Evolutionary conservation across 2,329 filamentous ascomycete species (phyloP).

Genomic region (Diaporthe ilicicola): DNA sequence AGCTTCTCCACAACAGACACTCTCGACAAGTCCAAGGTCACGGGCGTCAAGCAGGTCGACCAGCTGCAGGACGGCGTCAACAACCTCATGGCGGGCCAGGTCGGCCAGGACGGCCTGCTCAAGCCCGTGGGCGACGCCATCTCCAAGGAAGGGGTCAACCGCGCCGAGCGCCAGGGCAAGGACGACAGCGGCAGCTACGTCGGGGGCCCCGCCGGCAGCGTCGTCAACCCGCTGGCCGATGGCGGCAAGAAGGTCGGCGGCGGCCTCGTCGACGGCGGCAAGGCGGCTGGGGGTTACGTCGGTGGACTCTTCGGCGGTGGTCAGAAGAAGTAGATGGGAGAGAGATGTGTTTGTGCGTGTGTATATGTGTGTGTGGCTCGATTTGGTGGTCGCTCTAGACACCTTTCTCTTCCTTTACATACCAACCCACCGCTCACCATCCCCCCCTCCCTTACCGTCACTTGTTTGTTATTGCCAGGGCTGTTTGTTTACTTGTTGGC

Average conservation of each 20-base stretch:
- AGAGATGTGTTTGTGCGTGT: background rate
- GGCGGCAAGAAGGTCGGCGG: conserved; percentile 40
- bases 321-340: conserved; percentile 32
- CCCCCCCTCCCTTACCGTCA: background rate
- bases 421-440: too few relatives aligned
- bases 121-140: conserved; percentile 69
- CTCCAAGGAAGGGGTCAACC: conserved; percentile 72
- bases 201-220: conserved; percentile 36
- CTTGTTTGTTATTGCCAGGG: too few relatives aligned
- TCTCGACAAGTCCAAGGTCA: conserved; percentile 62
- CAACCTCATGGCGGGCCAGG: conserved; percentile 67
- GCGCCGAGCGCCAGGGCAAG: conserved; percentile 70
- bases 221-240: conserved; percentile 41
- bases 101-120: conserved; percentile 73
- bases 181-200: conserved; percentile 65
- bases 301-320: conserved; percentile 46
- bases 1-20: conserved; percentile 18
- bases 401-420: too few relatives aligned
- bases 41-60: conserved; percentile 34
- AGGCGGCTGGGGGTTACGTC: conserved; percentile 43
- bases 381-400: too few relatives aligned
- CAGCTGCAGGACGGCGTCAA: conserved; percentile 67
- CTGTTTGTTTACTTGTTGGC: background rate
- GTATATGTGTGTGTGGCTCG: too few relatives aligned
- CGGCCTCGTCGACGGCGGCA: conserved; percentile 42